Base-by-base conservation (phyloP, 768 basidiomycete species). In the Phanerodontia chrysosporium region DNA sequence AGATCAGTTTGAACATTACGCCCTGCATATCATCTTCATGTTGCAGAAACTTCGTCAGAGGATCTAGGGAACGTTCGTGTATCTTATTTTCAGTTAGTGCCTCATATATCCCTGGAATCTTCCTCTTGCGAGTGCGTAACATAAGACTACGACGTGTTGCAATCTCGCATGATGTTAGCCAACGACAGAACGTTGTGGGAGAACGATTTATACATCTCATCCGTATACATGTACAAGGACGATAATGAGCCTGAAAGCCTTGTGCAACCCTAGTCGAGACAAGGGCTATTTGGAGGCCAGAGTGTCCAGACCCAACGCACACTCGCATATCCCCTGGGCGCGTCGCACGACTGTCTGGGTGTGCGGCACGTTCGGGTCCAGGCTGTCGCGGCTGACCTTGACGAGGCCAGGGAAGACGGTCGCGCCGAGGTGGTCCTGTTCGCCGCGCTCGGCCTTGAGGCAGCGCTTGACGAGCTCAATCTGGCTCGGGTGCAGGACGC, bases 1-100 rank as follows among this genome's bases (percentile, higher is more conserved):
- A 74, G 96, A 98, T 67, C 91, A 95, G 68, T 95, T 99, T 66
- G 97, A 99, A 70, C 83, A 83, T 3, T 96, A 89, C 83, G 87
- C 92, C 1, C 76, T 93, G 56, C 73, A 80, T 13, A 81, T 95
- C 59, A 85, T 92, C 78, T 53, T 53, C 22, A 14, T 7, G 52
- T 22, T 53, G 35, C 7, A 24, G 10, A 30, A 53, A 22, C 22
- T 53, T 9, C 52, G 52, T 1, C 52, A 51, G 18, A 51, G 49
- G n/a, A 51, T 51, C 22, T 51, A 51, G 49, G 16, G 18, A 4
- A 42, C 6, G 4, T 9, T 42, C 6, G 6, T 42, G 10, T 42
- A 42, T 42, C 6, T 42, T 42, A 10, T 42, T 18, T 9, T 42
- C 39, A 18, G 8, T 18, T 42, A 35, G 39, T 42, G n/a, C n/a